Conservation (phyloP, 1,139 yeast species). For the Meyerozyma carpophila region DNA sequence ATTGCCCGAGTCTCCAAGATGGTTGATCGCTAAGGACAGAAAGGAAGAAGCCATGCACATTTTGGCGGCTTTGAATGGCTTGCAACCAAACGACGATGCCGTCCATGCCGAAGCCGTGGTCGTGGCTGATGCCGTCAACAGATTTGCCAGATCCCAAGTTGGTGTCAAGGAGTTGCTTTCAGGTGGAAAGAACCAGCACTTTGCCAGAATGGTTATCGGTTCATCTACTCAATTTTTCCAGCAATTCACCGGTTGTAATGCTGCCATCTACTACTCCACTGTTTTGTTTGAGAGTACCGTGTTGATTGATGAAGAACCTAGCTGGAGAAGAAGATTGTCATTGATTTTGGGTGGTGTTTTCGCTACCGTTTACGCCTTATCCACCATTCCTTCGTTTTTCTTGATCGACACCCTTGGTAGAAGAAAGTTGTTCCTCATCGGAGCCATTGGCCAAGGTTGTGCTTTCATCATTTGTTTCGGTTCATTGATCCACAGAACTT, state of each 20-base stretch:
- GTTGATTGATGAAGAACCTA: conserved; percentile 11
- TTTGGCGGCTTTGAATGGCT: conserved; percentile 35
- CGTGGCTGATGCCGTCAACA: conserved; percentile 38
- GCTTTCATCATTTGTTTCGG: conserved; percentile 39
- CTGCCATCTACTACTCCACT: conserved; percentile 64
- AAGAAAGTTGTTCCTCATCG: conserved; percentile 51
- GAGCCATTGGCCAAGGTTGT: conserved; percentile 44
- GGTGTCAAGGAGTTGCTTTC: conserved; percentile 48
- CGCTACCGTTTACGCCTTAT: conserved; percentile 55
- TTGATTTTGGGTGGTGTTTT: conserved; percentile 62
- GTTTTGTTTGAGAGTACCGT: conserved; percentile 54
- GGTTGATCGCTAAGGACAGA: conserved; percentile 54
- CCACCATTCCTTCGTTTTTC: conserved; percentile 61
- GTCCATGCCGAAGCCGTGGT: conserved; percentile 39
- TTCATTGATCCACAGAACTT: conserved; percentile 31
- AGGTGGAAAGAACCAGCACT: conserved; percentile 54
- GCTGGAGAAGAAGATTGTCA: conserved; percentile 45
- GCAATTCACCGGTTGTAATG: conserved; percentile 62
- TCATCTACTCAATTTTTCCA: conserved; percentile 61
- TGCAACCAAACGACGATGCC: conserved; percentile 34
- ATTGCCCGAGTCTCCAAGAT: conserved; percentile 23
- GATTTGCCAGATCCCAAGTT: conserved; percentile 32
- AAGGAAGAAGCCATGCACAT: conserved; percentile 44
- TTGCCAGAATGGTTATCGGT: conserved; percentile 55
- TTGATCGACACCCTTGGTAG: conserved; percentile 62